Percentiles rank a stretch among this genome's conserved stretches.
Conservation (phyloP, 2,329 filamentous ascomycete species). For the Gremmenia infestans region DNA sequence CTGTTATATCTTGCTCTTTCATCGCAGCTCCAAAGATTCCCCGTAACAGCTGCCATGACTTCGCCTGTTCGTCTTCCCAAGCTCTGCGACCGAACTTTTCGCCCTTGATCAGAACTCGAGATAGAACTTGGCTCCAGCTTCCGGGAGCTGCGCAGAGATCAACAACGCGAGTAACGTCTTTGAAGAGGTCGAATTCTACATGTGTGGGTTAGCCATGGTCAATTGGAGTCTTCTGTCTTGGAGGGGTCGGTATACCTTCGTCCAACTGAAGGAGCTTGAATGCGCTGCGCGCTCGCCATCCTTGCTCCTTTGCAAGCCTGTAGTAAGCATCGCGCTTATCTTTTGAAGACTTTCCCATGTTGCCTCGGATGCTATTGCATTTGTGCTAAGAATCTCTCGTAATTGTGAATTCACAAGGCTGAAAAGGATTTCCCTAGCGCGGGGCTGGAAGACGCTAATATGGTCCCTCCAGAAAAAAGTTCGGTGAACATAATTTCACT, state of each 20-base stretch:
- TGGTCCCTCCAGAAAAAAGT: slow-evolving; percentile 4
- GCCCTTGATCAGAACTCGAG: slow-evolving; percentile 85
- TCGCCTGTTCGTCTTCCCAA: slow-evolving; percentile 79
- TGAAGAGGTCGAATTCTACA: slow-evolving; percentile 86
- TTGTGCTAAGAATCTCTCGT: neutral
- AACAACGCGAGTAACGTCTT: slow-evolving; percentile 84
- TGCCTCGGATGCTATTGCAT: slow-evolving; percentile 1
- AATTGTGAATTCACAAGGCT: neutral
- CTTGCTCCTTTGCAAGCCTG: slow-evolving; percentile 95
- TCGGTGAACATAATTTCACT: neutral
- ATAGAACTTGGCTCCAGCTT: slow-evolving; percentile 96
- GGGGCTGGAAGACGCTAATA: slow-evolving; percentile 9
- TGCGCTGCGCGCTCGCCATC: slow-evolving; percentile 91
- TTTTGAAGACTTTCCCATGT: slow-evolving; percentile 95
- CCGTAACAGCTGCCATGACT: slow-evolving; percentile 57
- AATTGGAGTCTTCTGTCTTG: neutral
- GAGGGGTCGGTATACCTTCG: slow-evolving; percentile 46
- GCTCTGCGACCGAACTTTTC: slow-evolving; percentile 82
- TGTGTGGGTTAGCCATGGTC: neutral
- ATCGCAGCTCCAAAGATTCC: slow-evolving; percentile 24
- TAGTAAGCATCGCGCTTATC: slow-evolving; percentile 99
- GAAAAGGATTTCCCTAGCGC: slow-evolving; percentile 5
- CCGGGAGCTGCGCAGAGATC: slow-evolving; percentile 94
- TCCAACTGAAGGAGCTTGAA: slow-evolving; percentile 97
- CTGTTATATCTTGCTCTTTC: slow-evolving; percentile 27